Base-by-base conservation (phyloP, 2,329 filamentous ascomycete genomes). In the Cladobotryum protrusum region DNA sequence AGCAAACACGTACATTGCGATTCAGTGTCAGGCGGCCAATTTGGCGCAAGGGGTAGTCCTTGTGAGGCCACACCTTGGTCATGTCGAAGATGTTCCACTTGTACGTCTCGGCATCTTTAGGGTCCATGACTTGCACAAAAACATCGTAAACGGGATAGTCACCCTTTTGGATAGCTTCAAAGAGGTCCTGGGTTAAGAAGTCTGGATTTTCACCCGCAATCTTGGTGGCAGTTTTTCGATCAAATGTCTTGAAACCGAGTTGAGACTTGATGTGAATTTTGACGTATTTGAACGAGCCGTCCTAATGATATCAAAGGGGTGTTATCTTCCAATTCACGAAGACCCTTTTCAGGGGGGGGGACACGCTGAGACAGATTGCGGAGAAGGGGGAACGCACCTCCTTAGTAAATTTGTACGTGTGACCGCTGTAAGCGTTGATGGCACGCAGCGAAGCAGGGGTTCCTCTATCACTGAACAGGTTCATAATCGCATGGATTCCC, bases 41-140 rank as follows among this genome's bases (percentile, higher is more conserved):
- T 44, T 76, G 75, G 4, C 79, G 79, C 49, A 88, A 73, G 1
- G 86, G 86, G 2, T 83, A 82, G 5, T 79, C 61, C 54, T 88
- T 83, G 56, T 86, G 81, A 0, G 85, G 85, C 37, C 87, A 76
- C 50, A 88, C 78, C 68, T 88, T 87, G 34, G 86, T 88, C 1
- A 85, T 77, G 56, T 89, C 85, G 1, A 88, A 69, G 13, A 88
- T 65, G 55, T 88, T 84, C 57, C 86, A 86, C 17, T 79, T 34
- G 32, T 48, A 47, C 15, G 37, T 70, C 46, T 75, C 72, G 3
- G 76, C 76, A 40, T 79, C 67, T 49, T 74, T 64, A 0, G 76
- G 73, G 5, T 70, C 67, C 69, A 82, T 79, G 36, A 77, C 68
- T 61, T 83, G 78, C 1, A 81, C 60, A 53, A 72, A 75, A 7